Base-by-base conservation (phyloP, 2,329 filamentous ascomycete genomes). In the Alternaria gaisen region DNA sequence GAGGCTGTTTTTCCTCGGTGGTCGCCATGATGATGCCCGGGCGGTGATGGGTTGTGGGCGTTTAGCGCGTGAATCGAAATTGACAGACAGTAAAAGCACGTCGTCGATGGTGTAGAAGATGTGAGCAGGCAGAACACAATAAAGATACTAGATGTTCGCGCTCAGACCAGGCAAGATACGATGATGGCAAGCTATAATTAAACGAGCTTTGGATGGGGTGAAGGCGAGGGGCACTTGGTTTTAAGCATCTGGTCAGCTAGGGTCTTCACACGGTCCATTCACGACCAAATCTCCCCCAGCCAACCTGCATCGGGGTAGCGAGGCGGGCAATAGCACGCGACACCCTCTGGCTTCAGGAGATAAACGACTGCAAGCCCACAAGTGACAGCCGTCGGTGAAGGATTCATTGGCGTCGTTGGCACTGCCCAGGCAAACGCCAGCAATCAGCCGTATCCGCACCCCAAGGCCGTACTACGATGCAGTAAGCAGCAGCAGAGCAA, bases 311-410 rank as follows among this genome's bases (percentile, higher is more conserved):
- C 18, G 42, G 61, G 62, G 53, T 53, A 64, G 59, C 53, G 56
- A 64, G 53, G 60, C 58, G 58, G 58, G 58, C 61, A 58, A 44
- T 60, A 66, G 72, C 74, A 75, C 73, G 73, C 74, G 73, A 75
- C 72, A 72, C 61, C 53, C 61, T 60, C 58, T 63, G 65, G 56
- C 38, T 28, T 44, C 12, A 11, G 18, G 51, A 24, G 42, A 47
- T 24, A 46, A 22, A 24, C n/a, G 32, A 36, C 41, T 55, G 22
- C 42, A 47, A 44, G 53, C 53, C 41, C 53, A 32, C 53, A 47
- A 26, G 42, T 55, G 41, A 40, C 41, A 46, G 53, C 42, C 30
- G 42, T 55, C 42, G 53, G 46, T 22, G 20, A 22, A 43, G 26
- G 42, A 47, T 26, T 44, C 42, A 32, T 14, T 55, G 41, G 53